phyloP scores from a whole-genome alignment of 2,329 filamentous ascomycete genomes.

The Talaromyces marneffei region DNA sequence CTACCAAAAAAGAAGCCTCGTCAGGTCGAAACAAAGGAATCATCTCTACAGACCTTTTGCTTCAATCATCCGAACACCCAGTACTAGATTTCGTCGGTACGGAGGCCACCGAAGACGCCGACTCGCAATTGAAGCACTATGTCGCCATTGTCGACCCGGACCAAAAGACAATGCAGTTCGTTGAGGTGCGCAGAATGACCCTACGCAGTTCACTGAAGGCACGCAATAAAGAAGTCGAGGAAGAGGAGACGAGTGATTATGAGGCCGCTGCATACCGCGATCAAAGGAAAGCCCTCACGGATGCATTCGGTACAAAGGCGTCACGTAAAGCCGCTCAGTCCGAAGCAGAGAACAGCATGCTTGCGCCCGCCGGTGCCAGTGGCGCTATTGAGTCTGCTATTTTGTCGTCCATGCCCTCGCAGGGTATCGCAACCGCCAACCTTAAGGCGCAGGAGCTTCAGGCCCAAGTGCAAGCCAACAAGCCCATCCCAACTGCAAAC shows the following conservation, averaged over 20 bases:
- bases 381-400: slow-evolving; percentile 40
- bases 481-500: slow-evolving; percentile 42
- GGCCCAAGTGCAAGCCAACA: slow-evolving; percentile 41
- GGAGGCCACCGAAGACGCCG: slow-evolving; percentile 45
- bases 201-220: slow-evolving; percentile 46
- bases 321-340: slow-evolving; percentile 45
- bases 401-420: slow-evolving; percentile 37
- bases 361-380: slow-evolving; percentile 33
- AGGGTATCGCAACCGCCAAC: slow-evolving; percentile 26
- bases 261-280: slow-evolving; percentile 31
- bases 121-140: slow-evolving; percentile 54
- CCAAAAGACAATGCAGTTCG: slow-evolving; percentile 48
- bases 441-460: slow-evolving; percentile 31
- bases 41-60: slow-evolving; percentile 46
- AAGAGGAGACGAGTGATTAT: slow-evolving; percentile 21
- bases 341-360: slow-evolving; percentile 44
- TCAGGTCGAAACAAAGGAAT: slow-evolving; percentile 32
- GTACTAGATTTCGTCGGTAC: slow-evolving; percentile 55
- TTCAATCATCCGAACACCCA: slow-evolving; percentile 56
- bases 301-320: slow-evolving; percentile 48
- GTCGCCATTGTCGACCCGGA: slow-evolving; percentile 55
- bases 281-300: slow-evolving; percentile 40
- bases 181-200: slow-evolving; percentile 50
- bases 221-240: slow-evolving; percentile 19
- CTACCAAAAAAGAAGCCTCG: slow-evolving; percentile 17